phyloP scores from a whole-genome alignment of 345 rosid genomes.

The Euphorbia tirucalli region DNA sequence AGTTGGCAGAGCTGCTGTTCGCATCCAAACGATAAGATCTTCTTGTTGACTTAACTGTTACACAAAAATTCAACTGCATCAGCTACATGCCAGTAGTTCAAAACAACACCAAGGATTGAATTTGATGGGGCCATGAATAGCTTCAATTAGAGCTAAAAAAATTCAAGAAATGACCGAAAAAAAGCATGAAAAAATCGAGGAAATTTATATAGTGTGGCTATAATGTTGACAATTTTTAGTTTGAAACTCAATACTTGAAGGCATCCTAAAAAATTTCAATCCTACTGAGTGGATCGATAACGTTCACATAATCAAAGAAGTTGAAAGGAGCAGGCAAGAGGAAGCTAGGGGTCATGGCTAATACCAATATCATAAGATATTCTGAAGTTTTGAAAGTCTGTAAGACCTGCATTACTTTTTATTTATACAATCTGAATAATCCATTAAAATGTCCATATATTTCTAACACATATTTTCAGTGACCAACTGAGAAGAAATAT shows the following conservation, averaged over 20 bases:
- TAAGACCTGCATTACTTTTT: too few species aligned
- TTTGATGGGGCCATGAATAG: not conserved
- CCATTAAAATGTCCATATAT: not conserved
- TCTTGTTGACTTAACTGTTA: constrained; percentile 87
- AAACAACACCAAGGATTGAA: not conserved
- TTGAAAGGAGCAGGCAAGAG: constrained; percentile 1
- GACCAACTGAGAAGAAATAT: not conserved
- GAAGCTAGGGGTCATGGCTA: too few species aligned
- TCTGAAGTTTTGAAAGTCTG: not conserved
- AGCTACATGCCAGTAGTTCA: constrained; percentile 7
- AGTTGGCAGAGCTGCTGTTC: constrained; percentile 99
- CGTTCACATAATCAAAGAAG: not conserved
- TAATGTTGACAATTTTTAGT: not conserved
- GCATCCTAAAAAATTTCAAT: not conserved
- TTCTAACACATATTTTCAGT: not conserved
- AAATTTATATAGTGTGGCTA: not conserved
- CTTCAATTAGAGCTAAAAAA: not conserved
- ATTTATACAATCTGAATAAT: not conserved
- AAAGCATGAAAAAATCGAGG: not conserved
- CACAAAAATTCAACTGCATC: constrained; percentile 22
- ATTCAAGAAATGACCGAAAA: not conserved
- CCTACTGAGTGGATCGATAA: not conserved
- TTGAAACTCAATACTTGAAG: not conserved
- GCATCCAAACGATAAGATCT: constrained; percentile 98
- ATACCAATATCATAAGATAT: too few species aligned